These are phyloP conservation scores for Dentipellis fragilis DNA, from an alignment of 768 basidiomycete species.

Conservation along the genomic window DNA sequence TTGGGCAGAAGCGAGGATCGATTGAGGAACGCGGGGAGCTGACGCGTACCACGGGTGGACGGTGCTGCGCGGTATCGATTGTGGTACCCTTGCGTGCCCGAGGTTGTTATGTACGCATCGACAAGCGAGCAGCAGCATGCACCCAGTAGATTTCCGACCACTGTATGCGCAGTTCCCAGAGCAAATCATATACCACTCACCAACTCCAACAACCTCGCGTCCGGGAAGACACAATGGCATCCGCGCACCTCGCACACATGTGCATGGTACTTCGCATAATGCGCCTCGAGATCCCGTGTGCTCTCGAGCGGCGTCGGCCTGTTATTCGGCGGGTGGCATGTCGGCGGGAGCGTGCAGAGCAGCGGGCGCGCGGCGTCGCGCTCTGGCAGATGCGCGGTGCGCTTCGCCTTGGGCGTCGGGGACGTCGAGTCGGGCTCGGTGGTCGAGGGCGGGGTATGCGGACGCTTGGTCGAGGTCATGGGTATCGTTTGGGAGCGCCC, in stretches of 20 bases:
- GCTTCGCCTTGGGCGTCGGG: constrained; percentile 10
- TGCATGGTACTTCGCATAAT: constrained; percentile 78
- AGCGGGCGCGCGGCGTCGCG: constrained; percentile 17
- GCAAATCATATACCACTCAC: constrained; percentile 35
- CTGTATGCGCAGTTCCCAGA: background rate
- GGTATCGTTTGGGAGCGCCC: no score
- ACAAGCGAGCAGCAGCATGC: no score
- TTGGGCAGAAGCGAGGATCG: no score
- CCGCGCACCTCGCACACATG: constrained; percentile 65
- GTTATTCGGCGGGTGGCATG: constrained; percentile 51
- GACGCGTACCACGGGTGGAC: no score
- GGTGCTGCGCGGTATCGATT: no score
- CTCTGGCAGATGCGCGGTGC: background rate
- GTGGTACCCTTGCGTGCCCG: no score
- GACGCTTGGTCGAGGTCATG: constrained; percentile 8
- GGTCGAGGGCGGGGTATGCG: constrained; percentile 5
- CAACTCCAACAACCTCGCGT: constrained; percentile 65
- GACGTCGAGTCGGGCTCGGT: constrained; percentile 3
- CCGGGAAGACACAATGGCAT: constrained; percentile 81
- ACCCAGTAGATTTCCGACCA: no score
- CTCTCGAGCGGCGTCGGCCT: constrained; percentile 53
- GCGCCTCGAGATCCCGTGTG: constrained; percentile 65
- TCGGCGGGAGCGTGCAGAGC: constrained; percentile 73
- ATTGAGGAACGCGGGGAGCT: no score
- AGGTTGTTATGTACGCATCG: no score